phyloP scores from a whole-genome alignment of 2,329 filamentous ascomycete species.

The Grosmannia clavigera region DNA sequence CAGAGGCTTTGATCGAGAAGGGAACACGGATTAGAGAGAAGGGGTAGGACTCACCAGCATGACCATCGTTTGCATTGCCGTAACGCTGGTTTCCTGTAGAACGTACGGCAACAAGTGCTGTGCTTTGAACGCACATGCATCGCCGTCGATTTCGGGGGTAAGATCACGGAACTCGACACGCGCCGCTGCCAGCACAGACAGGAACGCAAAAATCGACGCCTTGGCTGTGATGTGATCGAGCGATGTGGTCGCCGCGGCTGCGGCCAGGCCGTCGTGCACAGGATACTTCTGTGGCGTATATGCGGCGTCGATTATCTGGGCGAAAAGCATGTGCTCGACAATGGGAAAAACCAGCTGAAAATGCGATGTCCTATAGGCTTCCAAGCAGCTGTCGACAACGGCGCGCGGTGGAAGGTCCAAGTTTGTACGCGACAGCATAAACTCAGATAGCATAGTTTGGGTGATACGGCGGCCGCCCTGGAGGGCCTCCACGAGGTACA shows the following conservation, averaged over 20 bases:
- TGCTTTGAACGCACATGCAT: constrained; percentile 27
- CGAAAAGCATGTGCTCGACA: constrained; percentile 33
- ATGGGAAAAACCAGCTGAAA: constrained; percentile 35
- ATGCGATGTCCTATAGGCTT: constrained; percentile 20
- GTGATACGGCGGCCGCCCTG: background rate
- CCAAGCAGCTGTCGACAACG: constrained; percentile 17
- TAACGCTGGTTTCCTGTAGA: constrained; percentile 29
- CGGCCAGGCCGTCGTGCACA: background rate
- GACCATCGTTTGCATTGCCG: constrained; percentile 30
- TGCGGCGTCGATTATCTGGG: constrained; percentile 29
- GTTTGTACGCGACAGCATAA: background rate
- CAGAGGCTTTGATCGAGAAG: background rate
- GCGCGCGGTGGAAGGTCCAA: constrained; percentile 2
- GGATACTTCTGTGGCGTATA: constrained; percentile 19
- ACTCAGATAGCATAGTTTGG: background rate
- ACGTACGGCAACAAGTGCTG: constrained; percentile 29
- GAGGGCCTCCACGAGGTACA: constrained; percentile 13
- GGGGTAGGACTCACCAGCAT: constrained; percentile 31
- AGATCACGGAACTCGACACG: background rate
- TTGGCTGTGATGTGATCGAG: constrained; percentile 24
- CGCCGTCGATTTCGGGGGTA: constrained; percentile 21
- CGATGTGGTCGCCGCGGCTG: background rate
- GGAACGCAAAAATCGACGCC: constrained; percentile 37
- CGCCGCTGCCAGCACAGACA: constrained; percentile 21
- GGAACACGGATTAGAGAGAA: background rate